Evolutionary conservation across 805 yeast genomes (phyloP), one percentile per base, ranked within the genome.

Genomic region (Teunomyces stri): DNA sequence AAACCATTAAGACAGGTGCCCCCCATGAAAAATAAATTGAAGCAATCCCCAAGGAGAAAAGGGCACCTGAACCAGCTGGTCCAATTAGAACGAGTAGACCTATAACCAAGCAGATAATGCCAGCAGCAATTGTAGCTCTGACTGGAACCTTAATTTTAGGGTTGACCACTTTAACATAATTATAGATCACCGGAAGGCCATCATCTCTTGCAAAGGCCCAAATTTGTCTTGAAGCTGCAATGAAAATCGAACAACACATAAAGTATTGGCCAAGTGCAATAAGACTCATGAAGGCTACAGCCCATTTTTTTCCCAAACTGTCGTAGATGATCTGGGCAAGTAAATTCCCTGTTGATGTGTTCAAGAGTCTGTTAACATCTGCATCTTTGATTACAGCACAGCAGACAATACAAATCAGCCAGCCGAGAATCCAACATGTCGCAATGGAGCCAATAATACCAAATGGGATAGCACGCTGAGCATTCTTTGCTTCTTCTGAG

Each of bases 151-250:
- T 70, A 31, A 78, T 65, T 48, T 62, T 74, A 44, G 76, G 70
- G 56, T 85, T 70, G 38, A 86, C 87, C 38, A 69, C 76, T 53
- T 82, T 80, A 51, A 85, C 74, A 57, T 69, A 69, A 53, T 59
- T 60, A 36, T 71, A 64, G 11, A 84, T 74, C 51, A 82, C 69
- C 6, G 91, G 91, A 47, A 85, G 72, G 12, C 89, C 90, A 56
- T 84, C 82, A 61, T 85, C 92, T 68, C 92, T 78, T 35, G 88
- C 82, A 62, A 84, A 82, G 1, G 89, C 89, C 82, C 86, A 85
- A 43, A 82, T 74, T 62, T 84, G 89, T 63, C 90, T 76, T 4
- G 87, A 82, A 5, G 79, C 75, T 9, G 89, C 88, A 42, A 82
- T 75, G 42, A 82, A 67, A 46, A 79, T 74, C 3, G 85, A 80